These are phyloP conservation scores for Citrus hindsii DNA, from an alignment of 345 rosid genomes.

Conservation along the genomic window DNA sequence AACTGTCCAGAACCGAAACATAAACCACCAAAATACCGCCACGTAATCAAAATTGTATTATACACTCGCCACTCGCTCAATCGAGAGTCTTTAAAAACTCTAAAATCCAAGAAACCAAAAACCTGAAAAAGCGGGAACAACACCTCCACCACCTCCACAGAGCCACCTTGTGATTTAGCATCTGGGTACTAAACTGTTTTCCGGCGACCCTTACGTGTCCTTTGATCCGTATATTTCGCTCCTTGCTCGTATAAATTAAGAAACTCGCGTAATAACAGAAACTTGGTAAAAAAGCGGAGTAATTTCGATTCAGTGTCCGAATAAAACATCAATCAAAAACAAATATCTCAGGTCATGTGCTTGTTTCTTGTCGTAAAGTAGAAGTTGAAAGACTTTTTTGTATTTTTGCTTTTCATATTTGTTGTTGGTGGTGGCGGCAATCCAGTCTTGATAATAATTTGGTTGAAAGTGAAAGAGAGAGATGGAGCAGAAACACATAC, in stretches of 20 bases:
- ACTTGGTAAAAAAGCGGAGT: neutral
- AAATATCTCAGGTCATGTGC: too few species aligned
- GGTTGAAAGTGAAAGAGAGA: too few species aligned
- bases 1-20: constrained; percentile 16
- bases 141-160: neutral
- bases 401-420: too few species aligned
- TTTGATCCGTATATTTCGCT: constrained; percentile 3
- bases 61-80: neutral
- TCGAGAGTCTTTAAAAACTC: neutral
- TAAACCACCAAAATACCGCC: constrained; percentile 10
- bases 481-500: constrained; percentile 55
- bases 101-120: neutral
- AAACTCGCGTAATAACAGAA: neutral
- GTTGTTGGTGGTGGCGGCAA: too few species aligned
- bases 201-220: constrained; percentile 7
- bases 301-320: neutral
- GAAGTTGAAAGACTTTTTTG: neutral
- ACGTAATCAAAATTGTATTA: neutral
- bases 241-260: neutral
- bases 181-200: neutral
- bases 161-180: neutral
- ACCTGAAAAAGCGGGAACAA: constrained; percentile 15
- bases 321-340: neutral
- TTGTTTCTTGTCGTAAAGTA: neutral
- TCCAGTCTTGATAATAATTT: too few species aligned